Conservation (phyloP, 768 basidiomycete genomes). For the Tricholoma matsutake region DNA sequence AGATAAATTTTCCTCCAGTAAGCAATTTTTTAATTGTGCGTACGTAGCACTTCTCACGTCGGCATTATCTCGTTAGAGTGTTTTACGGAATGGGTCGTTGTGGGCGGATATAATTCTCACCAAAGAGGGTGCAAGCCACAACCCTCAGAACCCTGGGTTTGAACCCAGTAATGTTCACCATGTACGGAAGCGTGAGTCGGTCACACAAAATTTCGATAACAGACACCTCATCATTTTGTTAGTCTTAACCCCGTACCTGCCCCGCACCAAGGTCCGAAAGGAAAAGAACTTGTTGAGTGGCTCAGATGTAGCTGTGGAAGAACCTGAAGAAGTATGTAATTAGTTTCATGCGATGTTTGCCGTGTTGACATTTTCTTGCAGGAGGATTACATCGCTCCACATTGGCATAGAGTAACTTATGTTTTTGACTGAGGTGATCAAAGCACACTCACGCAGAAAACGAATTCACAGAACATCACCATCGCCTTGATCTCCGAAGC, state of each 20-base stretch:
- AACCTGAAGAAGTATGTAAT: conserved; percentile 47
- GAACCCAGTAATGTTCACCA: conserved; percentile 60
- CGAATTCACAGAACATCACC: conserved; percentile 70
- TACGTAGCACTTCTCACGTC: conserved; percentile 1
- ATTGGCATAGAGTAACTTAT: conserved; percentile 72
- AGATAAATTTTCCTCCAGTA: conserved; percentile 70
- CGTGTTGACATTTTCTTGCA: conserved; percentile 17
- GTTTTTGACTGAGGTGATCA: not conserved
- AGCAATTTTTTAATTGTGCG: conserved; percentile 13
- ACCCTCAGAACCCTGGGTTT: conserved; percentile 56
- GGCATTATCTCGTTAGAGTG: conserved; percentile 43
- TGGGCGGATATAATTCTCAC: conserved; percentile 84
- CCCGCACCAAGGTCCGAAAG: conserved; percentile 69
- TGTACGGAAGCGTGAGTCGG: conserved; percentile 64
- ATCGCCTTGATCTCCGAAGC: conserved; percentile 79
- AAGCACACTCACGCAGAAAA: not conserved
- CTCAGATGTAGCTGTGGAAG: conserved; percentile 35
- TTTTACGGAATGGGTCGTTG: conserved; percentile 73
- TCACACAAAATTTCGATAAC: conserved; percentile 4
- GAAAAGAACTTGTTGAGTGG: conserved; percentile 74
- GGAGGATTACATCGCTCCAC: conserved; percentile 66
- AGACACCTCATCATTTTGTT: conserved; percentile 2
- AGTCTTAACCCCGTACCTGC: conserved; percentile 88
- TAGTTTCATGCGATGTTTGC: not conserved
- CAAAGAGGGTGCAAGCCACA: conserved; percentile 59